A percentile compares a stretch with the other conserved stretches of the same genome.
These are phyloP conservation scores for Dactylellina leptospora DNA, from an alignment of 2,329 filamentous ascomycete species.

Conservation along the genomic window DNA sequence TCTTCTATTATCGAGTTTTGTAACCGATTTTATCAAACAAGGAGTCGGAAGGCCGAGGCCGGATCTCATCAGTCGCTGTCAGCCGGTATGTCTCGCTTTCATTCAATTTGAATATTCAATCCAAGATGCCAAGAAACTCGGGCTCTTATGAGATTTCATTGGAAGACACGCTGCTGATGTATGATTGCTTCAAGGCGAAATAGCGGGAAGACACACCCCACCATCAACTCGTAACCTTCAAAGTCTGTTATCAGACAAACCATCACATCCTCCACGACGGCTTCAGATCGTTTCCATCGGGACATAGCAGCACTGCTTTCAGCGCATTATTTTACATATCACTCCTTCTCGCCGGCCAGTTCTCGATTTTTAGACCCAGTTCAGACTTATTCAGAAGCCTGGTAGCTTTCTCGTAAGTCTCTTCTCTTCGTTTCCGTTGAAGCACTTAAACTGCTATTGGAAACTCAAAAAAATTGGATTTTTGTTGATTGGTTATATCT, in stretches of 20 bases:
- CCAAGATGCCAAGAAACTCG: too few relatives aligned
- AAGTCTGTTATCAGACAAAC: conserved; percentile 76
- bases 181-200: conserved; percentile 44
- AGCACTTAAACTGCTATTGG: too few relatives aligned
- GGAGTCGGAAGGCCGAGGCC: conserved; percentile 76
- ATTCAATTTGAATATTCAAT: too few relatives aligned
- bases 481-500: too few relatives aligned
- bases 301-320: conserved; percentile 82
- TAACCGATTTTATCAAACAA: conserved; percentile 86
- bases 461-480: too few relatives aligned
- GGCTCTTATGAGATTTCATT: too few relatives aligned
- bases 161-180: too few relatives aligned
- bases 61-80: conserved; percentile 87
- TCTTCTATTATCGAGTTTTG: conserved; percentile 77
- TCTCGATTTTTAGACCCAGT: conserved; percentile 40
- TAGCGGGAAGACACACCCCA: conserved; percentile 64
- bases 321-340: conserved; percentile 78
- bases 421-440: not conserved
- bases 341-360: conserved; percentile 59
- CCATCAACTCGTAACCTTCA: conserved; percentile 69
- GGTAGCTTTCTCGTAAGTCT: conserved; percentile 40
- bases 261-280: conserved; percentile 79
- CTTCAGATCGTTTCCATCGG: conserved; percentile 83
- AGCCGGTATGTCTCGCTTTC: conserved; percentile 69
- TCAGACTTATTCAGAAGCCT: conserved; percentile 14